Percentiles rank a stretch among this genome's conserved stretches.
phyloP scores from a whole-genome alignment of 352 stramenopile species.

The Pythium rishiriense region DNA sequence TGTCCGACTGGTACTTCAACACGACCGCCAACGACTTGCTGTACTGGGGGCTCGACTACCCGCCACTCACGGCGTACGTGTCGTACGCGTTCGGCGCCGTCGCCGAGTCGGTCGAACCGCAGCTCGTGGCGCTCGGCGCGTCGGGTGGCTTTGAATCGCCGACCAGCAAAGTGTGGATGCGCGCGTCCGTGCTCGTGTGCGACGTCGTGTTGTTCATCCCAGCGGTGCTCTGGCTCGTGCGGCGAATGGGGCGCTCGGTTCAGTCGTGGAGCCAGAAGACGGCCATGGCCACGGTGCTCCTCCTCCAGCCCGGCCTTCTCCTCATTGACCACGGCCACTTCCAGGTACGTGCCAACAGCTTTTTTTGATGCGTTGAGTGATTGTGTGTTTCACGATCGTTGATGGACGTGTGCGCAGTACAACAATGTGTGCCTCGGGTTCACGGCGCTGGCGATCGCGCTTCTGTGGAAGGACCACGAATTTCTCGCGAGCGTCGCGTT shows the following conservation, averaged over 20 bases:
- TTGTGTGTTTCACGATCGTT: not conserved
- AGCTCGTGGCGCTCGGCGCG: slow-evolving; percentile 77
- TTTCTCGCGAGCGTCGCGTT: slow-evolving; percentile 88
- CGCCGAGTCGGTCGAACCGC: slow-evolving; percentile 78
- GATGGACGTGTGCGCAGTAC: slow-evolving; percentile 88
- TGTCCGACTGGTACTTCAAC: slow-evolving; percentile 96
- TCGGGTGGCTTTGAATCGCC: slow-evolving; percentile 87
- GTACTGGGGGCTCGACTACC: slow-evolving; percentile 99
- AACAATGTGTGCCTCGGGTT: slow-evolving; percentile 98
- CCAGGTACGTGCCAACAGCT: slow-evolving; percentile 57
- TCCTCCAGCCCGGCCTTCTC: slow-evolving; percentile 89
- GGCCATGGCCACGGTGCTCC: slow-evolving; percentile 50
- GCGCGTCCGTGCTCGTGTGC: slow-evolving; percentile 90
- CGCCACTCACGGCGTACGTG: slow-evolving; percentile 93
- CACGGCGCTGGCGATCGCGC: slow-evolving; percentile 61
- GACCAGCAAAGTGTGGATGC: slow-evolving; percentile 91
- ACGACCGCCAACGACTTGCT: slow-evolving; percentile 89
- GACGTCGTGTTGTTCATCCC: slow-evolving; percentile 93
- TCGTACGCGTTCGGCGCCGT: slow-evolving; percentile 79
- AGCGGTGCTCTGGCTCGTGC: slow-evolving; percentile 44
- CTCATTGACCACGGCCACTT: slow-evolving; percentile 99
- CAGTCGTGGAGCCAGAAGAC: slow-evolving; percentile 50
- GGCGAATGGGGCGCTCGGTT: slow-evolving; percentile 39
- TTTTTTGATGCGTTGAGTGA: not conserved
- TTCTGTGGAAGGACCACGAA: slow-evolving; percentile 77